A percentile compares a stretch with the other conserved stretches of the same genome.
Conservation (phyloP, 78 protist genomes). For the Abeoforma whisleri region DNA sequence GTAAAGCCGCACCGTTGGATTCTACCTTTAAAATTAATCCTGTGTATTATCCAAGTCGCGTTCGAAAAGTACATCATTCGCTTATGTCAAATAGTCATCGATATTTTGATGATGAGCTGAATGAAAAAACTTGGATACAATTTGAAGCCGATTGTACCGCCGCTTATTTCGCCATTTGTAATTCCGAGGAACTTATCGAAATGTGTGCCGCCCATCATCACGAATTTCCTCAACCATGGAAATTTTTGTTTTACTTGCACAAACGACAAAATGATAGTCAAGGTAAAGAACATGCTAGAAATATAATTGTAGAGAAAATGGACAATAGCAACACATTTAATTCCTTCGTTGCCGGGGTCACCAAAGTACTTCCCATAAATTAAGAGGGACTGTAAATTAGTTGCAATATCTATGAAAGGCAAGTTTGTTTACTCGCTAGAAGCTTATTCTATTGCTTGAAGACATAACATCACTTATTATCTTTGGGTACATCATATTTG, state of each 20-base stretch:
- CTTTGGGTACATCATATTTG: no score
- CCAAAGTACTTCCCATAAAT: slow-evolving; percentile 17
- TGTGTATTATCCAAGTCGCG: slow-evolving; percentile 2
- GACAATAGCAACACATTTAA: slow-evolving; percentile 11
- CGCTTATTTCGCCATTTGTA: neutral
- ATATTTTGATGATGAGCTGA: neutral
- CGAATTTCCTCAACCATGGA: slow-evolving; percentile 7
- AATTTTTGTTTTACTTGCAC: slow-evolving; percentile 11
- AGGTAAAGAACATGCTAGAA: slow-evolving; percentile 18
- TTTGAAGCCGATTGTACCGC: neutral
- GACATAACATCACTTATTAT: no score
- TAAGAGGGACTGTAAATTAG: no score
- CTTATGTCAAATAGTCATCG: neutral
- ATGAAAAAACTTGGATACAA: neutral
- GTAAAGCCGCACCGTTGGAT: slow-evolving; percentile 28
- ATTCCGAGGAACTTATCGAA: neutral
- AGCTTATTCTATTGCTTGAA: no score
- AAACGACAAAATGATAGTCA: slow-evolving; percentile 16
- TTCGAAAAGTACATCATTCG: neutral
- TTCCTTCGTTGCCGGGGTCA: slow-evolving; percentile 19
- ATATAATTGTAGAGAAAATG: slow-evolving; percentile 34
- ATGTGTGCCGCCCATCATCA: neutral
- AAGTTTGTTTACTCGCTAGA: no score
- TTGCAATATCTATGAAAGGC: no score
- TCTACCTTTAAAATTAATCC: slow-evolving; percentile 8